Evolutionary conservation across 768 basidiomycete species (phyloP).

Genomic region (Tricholoma saponaceum): DNA sequence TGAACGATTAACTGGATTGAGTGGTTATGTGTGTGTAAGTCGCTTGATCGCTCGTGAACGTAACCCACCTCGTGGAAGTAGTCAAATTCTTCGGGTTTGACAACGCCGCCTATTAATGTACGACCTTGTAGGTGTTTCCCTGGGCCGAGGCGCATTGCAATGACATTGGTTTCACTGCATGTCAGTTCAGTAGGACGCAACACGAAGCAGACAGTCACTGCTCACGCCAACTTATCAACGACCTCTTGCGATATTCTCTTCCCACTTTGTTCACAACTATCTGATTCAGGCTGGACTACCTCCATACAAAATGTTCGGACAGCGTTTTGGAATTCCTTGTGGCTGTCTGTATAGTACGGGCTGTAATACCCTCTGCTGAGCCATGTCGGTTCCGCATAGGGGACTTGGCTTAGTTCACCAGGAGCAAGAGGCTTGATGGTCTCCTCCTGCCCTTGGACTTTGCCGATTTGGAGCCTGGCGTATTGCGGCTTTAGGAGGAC

Average conservation of each 20-base stretch:
- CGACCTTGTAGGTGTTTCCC: conserved; percentile 83
- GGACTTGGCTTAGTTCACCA: conserved; percentile 70
- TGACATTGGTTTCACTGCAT: conserved; percentile 66
- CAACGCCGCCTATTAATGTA: conserved; percentile 68
- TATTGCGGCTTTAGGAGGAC: conserved; percentile 74
- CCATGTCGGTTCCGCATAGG: conserved; percentile 88
- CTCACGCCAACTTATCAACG: conserved; percentile 76
- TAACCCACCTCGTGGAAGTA: conserved; percentile 85
- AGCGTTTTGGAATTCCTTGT: conserved; percentile 69
- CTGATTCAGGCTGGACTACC: conserved; percentile 71
- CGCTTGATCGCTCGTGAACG: background rate
- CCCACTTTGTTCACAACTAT: conserved; percentile 79
- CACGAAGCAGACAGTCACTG: background rate
- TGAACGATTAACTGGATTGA: conserved; percentile 63
- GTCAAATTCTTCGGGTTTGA: conserved; percentile 83
- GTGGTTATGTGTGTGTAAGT: background rate
- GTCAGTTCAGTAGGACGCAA: background rate
- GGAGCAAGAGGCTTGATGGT: conserved; percentile 48
- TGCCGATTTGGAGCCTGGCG: conserved; percentile 64
- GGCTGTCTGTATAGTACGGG: conserved; percentile 76
- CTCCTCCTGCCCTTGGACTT: conserved; percentile 52
- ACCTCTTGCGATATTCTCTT: conserved; percentile 83
- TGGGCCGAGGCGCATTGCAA: conserved; percentile 89
- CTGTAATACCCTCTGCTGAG: conserved; percentile 60
- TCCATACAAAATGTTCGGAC: conserved; percentile 76